Conservation (phyloP, 495 filamentous ascomycete genomes). For the Delitschia confertaspora region DNA sequence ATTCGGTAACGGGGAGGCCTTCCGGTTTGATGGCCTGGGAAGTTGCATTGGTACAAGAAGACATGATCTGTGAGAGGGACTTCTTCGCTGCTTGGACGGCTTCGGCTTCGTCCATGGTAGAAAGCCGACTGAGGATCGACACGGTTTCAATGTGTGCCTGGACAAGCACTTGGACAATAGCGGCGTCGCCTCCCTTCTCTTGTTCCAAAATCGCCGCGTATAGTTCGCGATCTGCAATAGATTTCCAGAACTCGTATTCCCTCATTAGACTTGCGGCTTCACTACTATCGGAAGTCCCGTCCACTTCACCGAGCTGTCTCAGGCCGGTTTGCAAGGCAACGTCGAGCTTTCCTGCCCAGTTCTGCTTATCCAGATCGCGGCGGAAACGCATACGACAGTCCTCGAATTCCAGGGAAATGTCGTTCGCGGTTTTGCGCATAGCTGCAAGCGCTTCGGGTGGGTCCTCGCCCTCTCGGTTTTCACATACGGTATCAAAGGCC, state of each 20-base stretch:
- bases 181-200: conserved; percentile 71
- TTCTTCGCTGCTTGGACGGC: conserved; percentile 69
- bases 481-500: conserved; percentile 79
- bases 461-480: conserved; percentile 56
- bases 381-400: conserved; percentile 82
- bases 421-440: conserved; percentile 80
- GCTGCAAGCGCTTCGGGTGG: conserved; percentile 57
- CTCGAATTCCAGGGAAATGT: conserved; percentile 79
- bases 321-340: conserved; percentile 80
- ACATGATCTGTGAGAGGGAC: conserved; percentile 71
- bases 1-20: conserved; percentile 52
- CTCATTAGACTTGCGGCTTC: conserved; percentile 64
- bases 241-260: conserved; percentile 77
- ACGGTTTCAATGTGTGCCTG: conserved; percentile 88
- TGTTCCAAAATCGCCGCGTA: conserved; percentile 70
- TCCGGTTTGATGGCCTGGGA: conserved; percentile 87
- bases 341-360: conserved; percentile 80
- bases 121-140: conserved; percentile 66
- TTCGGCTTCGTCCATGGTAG: conserved; percentile 71
- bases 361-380: conserved; percentile 64
- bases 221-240: conserved; percentile 74
- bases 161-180: conserved; percentile 69
- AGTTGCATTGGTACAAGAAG: conserved; percentile 59
- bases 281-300: conserved; percentile 56
- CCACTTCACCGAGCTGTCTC: conserved; percentile 62